A percentile compares a stretch with the other conserved stretches of the same genome.
Evolutionary conservation across 2,329 filamentous ascomycete species (phyloP).

Genomic region (Fonsecaea multimorphosa): DNA sequence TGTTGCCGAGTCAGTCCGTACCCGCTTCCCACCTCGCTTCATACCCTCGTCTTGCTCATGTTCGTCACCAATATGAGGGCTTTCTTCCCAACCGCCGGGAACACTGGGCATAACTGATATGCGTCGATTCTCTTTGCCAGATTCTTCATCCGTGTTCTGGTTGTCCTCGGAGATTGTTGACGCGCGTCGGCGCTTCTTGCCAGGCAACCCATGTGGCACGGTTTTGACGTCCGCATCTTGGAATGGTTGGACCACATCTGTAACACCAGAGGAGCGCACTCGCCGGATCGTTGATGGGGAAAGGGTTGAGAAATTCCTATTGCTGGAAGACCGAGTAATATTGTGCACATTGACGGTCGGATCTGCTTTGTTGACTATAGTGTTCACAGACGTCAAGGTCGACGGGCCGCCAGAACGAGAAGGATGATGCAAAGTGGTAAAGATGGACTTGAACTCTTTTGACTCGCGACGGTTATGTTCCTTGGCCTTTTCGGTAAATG

Average conservation of each 20-base stretch:
- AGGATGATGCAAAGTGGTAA: conserved; percentile 40
- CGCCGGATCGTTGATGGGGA: conserved; percentile 50
- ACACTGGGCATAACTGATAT: conserved; percentile 34
- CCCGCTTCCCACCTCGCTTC: conserved; percentile 36
- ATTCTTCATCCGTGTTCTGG: conserved; percentile 28
- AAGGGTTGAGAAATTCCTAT: conserved; percentile 46
- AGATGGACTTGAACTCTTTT: conserved; percentile 41
- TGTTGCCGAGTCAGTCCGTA: conserved; percentile 24
- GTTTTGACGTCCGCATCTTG: conserved; percentile 38
- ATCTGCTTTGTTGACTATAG: conserved; percentile 33
- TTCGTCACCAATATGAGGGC: neutral
- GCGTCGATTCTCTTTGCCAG: conserved; percentile 36
- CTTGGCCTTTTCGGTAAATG: conserved; percentile 34
- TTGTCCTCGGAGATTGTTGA: conserved; percentile 34
- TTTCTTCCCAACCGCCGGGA: conserved; percentile 38
- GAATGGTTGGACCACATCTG: conserved; percentile 35
- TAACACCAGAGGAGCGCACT: conserved; percentile 46
- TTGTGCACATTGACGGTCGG: conserved; percentile 29
- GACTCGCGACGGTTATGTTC: conserved; percentile 42
- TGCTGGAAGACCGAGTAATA: conserved; percentile 34
- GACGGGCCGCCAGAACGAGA: conserved; percentile 28
- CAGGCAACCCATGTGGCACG: conserved; percentile 40
- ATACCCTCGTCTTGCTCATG: conserved; percentile 39
- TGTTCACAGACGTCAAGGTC: conserved; percentile 35
- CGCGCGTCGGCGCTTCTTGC: conserved; percentile 45